phyloP scores from a whole-genome alignment of 345 rosid genomes.

The Kernera saxatilis region DNA sequence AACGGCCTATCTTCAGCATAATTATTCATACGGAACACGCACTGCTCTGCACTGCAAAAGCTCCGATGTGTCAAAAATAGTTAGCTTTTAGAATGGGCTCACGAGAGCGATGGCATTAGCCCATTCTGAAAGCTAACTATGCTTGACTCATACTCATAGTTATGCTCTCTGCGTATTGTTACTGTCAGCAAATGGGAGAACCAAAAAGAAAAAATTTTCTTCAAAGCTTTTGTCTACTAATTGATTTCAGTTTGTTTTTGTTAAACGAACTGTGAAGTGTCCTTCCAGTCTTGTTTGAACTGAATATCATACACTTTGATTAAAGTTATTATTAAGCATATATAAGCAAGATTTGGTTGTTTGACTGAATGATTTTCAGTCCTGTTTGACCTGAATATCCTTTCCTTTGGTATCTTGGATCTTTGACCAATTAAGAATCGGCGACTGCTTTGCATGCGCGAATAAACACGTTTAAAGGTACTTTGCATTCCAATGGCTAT shows the following conservation, averaged over 20 bases:
- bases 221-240: neutral
- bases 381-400: neutral
- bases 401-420: neutral
- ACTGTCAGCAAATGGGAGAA: slow-evolving; percentile 46
- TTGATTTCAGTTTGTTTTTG: neutral
- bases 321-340: slow-evolving; percentile 5
- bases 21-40: neutral
- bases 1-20: neutral
- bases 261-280: neutral
- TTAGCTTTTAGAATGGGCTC: slow-evolving; percentile 3
- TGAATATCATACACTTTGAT: neutral
- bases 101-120: neutral
- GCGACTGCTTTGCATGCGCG: neutral
- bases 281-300: neutral
- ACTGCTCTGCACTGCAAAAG: neutral
- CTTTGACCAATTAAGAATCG: neutral
- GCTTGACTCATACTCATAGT: neutral
- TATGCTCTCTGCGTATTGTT: slow-evolving; percentile 6
- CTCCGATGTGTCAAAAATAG: neutral
- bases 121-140: neutral
- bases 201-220: slow-evolving; percentile 22
- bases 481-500: neutral
- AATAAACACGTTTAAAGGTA: neutral
- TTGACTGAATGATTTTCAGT: neutral
- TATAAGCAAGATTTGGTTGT: neutral